Evolutionary conservation across 176 grass and related monocot species (phyloP).

Genomic region (Eremochloa ophiuroides): DNA sequence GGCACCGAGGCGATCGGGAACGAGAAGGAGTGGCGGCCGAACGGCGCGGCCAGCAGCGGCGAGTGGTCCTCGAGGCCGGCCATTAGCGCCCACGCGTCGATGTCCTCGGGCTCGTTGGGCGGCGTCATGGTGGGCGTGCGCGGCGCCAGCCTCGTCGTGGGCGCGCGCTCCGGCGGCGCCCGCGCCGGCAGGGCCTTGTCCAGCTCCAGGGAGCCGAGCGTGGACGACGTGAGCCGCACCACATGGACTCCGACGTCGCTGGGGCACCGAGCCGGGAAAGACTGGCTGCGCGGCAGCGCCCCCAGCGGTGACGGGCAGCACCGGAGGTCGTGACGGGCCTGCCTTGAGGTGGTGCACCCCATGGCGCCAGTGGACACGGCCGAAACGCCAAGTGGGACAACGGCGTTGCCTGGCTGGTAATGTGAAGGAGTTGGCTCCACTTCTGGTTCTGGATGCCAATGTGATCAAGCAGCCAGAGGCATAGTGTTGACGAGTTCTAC

Average conservation of each 20-base stretch:
- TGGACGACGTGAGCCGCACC: conserved; percentile 67
- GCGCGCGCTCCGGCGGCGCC: background rate
- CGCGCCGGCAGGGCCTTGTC: conserved; percentile 26
- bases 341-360: conserved; percentile 89
- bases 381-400: background rate
- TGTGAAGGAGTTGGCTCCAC: conserved; percentile 1
- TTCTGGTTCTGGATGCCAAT: background rate
- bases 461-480: conserved; percentile 15
- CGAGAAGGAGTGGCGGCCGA: conserved; percentile 84
- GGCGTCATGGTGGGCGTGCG: conserved; percentile 87
- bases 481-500: conserved; percentile 25
- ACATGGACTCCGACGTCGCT: conserved; percentile 31
- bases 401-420: background rate
- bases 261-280: conserved; percentile 32
- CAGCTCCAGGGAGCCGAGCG: conserved; percentile 61
- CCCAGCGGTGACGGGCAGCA: conserved; percentile 44
- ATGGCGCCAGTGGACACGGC: conserved; percentile 27
- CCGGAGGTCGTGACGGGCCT: conserved; percentile 64
- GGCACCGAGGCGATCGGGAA: conserved; percentile 37
- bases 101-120: conserved; percentile 84
- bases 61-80: conserved; percentile 67
- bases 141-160: conserved; percentile 36
- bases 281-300: conserved; percentile 52
- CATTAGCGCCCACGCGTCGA: conserved; percentile 83
- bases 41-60: conserved; percentile 33